These are phyloP conservation scores for Stropharia rugosoannulata DNA, from an alignment of 768 basidiomycete genomes.

Conservation along the genomic window DNA sequence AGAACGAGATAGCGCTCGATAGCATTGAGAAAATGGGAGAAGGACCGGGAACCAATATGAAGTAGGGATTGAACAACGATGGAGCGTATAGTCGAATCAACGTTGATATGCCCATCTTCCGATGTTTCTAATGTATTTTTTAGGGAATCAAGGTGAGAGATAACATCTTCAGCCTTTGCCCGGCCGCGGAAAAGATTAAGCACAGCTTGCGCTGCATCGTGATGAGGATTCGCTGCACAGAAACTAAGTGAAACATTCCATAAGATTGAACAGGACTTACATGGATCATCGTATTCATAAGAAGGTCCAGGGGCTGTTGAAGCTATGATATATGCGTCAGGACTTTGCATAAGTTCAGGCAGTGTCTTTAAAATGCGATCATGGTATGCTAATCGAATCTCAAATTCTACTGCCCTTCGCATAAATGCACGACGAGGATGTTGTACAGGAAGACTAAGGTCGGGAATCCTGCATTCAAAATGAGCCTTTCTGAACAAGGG, in stretches of 20 bases:
- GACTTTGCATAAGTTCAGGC: conserved; percentile 74
- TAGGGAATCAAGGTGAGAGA: conserved; percentile 69
- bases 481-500: not conserved
- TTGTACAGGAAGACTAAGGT: conserved; percentile 66
- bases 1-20: conserved; percentile 91
- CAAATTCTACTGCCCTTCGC: conserved; percentile 82
- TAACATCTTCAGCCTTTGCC: conserved; percentile 77
- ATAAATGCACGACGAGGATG: conserved; percentile 92
- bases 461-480: conserved; percentile 66
- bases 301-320: conserved; percentile 74
- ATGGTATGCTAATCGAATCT: conserved; percentile 89
- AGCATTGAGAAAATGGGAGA: conserved; percentile 96
- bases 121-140: conserved; percentile 63
- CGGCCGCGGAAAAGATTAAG: conserved; percentile 81
- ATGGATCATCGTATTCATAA: conserved; percentile 81
- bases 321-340: conserved; percentile 62
- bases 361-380: conserved; percentile 90
- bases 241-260: conserved; percentile 2
- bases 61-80: conserved; percentile 87
- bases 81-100: conserved; percentile 68
- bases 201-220: conserved; percentile 77
- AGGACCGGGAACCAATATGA: conserved; percentile 90
- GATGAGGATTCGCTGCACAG: conserved; percentile 67
- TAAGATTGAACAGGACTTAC: conserved; percentile 38
- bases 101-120: conserved; percentile 55